Percentiles rank a stretch among this genome's conserved stretches.
Evolutionary conservation across 495 filamentous ascomycete species (phyloP).

Genomic region (Trichoderma gamsii): DNA sequence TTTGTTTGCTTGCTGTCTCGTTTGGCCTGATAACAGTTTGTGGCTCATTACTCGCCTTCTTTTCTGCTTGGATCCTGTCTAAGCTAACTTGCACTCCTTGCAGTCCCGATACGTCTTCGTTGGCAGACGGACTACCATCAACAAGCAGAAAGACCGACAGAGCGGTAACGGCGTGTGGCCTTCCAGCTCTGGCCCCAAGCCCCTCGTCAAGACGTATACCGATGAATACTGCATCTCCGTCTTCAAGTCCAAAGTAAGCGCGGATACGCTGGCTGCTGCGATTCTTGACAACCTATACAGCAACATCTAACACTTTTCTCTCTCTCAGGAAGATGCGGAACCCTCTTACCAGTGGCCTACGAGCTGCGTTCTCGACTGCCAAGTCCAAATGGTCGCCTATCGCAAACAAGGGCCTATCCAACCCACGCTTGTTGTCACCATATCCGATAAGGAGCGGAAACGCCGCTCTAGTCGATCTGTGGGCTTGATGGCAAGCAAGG

Average conservation of each 20-base stretch:
- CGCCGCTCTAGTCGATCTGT: slow-evolving; percentile 51
- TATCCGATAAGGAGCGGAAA: slow-evolving; percentile 49
- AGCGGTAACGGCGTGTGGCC: slow-evolving; percentile 20
- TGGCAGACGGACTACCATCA: slow-evolving; percentile 26
- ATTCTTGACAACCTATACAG: not conserved
- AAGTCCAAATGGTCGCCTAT: slow-evolving; percentile 46
- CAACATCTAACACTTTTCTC: not conserved
- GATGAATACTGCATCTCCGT: slow-evolving; percentile 45
- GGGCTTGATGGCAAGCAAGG: slow-evolving; percentile 40
- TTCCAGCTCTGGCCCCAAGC: slow-evolving; percentile 15
- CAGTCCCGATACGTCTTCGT: slow-evolving; percentile 45
- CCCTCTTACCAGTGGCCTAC: slow-evolving; percentile 40
- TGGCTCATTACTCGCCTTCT: slow-evolving; percentile 12
- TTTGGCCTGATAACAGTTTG: not conserved
- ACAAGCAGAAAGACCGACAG: slow-evolving; percentile 19
- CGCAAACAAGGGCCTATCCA: slow-evolving; percentile 47
- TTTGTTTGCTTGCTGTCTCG: slow-evolving; percentile 4
- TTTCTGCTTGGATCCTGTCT: slow-evolving; percentile 14
- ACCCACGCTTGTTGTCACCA: slow-evolving; percentile 45
- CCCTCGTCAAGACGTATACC: slow-evolving; percentile 20
- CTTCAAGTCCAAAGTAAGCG: slow-evolving; percentile 48
- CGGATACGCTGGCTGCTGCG: not conserved
- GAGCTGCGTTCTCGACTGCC: slow-evolving; percentile 44
- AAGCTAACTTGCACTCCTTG: not conserved
- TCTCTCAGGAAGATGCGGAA: slow-evolving; percentile 12